Evolutionary conservation across 2,329 filamentous ascomycete genomes (phyloP).

Genomic region (Paraconiothyrium sp.): DNA sequence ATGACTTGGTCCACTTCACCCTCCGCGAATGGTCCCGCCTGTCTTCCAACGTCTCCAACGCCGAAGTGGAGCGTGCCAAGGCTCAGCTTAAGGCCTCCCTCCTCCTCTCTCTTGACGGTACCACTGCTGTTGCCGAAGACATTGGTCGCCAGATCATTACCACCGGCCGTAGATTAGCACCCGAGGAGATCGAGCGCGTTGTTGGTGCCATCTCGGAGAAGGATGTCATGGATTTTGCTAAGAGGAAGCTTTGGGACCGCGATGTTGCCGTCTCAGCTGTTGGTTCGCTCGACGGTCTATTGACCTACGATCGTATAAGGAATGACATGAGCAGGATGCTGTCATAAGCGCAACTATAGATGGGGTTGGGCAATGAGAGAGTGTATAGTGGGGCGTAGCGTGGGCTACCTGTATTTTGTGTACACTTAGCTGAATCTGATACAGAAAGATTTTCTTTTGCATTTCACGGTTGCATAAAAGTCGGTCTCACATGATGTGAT

Average conservation of each 20-base stretch:
- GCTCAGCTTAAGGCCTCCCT: slow-evolving; percentile 98
- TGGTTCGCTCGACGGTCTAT: slow-evolving; percentile 85
- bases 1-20: slow-evolving; percentile 97
- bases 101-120: slow-evolving; percentile 95
- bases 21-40: slow-evolving; percentile 98
- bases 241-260: slow-evolving; percentile 96
- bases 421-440: slow-evolving; percentile 45
- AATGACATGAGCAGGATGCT: slow-evolving; percentile 86
- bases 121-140: slow-evolving; percentile 96
- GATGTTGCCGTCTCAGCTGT: slow-evolving; percentile 94
- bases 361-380: neutral
- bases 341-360: slow-evolving; percentile 34
- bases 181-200: slow-evolving; percentile 92
- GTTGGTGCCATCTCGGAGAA: slow-evolving; percentile 91
- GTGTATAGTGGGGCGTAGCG: slow-evolving; percentile 15
- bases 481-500: neutral
- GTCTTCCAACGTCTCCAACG: slow-evolving; percentile 83
- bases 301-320: slow-evolving; percentile 80
- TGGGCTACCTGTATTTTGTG: slow-evolving; percentile 46
- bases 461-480: slow-evolving; percentile 1
- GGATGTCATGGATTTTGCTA: slow-evolving; percentile 96
- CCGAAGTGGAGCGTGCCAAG: slow-evolving; percentile 98
- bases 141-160: slow-evolving; percentile 99
- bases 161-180: slow-evolving; percentile 88
- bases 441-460: slow-evolving; percentile 39